Percentiles rank a stretch among this genome's conserved stretches.
These are phyloP conservation scores for Coniferiporia sulphurascens DNA, from an alignment of 1,284 basidiomycete genomes.

Conservation along the genomic window DNA sequence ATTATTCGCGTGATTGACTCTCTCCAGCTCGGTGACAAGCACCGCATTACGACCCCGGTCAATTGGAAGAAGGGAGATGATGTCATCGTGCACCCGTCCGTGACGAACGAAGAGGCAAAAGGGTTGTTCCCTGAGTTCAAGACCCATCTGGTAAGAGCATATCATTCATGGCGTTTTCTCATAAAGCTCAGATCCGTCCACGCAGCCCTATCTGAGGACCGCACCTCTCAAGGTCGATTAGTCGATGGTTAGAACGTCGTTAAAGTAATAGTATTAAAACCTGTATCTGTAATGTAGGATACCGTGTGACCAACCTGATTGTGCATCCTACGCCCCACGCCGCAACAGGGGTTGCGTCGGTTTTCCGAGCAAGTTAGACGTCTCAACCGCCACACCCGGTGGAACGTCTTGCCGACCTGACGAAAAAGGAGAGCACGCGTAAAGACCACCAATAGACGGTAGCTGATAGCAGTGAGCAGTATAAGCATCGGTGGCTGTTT, in stretches of 20 bases:
- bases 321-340: no score
- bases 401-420: no score
- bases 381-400: no score
- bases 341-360: no score
- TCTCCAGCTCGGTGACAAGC: constrained; percentile 91
- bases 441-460: no score
- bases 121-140: constrained; percentile 76
- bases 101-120: constrained; percentile 85
- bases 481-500: no score
- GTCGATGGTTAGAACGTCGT: constrained; percentile 15
- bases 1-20: constrained; percentile 82
- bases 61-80: constrained; percentile 95
- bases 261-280: neutral
- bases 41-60: constrained; percentile 81
- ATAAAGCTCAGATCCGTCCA: neutral
- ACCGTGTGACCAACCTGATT: no score
- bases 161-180: neutral
- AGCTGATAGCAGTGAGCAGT: no score
- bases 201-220: constrained; percentile 71
- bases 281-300: no score
- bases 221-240: constrained; percentile 50
- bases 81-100: constrained; percentile 92
- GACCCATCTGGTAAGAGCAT: constrained; percentile 53
- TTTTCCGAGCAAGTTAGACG: no score
- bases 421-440: no score